Conservation (phyloP, 2,329 filamentous ascomycete genomes). For the Penicillium sp. region DNA sequence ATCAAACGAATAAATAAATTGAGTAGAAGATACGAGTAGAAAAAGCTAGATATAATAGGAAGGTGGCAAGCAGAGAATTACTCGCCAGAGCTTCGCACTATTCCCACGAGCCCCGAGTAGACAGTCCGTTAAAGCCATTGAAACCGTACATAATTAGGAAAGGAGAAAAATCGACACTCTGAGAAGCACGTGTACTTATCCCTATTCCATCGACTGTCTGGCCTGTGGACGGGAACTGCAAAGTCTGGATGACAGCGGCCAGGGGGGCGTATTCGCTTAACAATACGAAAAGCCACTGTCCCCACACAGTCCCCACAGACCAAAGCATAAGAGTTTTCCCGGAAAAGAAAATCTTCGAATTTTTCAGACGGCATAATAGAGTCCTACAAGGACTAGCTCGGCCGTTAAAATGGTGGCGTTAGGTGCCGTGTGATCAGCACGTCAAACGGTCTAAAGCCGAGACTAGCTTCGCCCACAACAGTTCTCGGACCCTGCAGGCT, state of each 20-base stretch:
- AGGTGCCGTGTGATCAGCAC: slow-evolving; percentile 13
- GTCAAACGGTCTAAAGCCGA: slow-evolving; percentile 1
- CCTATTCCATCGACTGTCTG: neutral
- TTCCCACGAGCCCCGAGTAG: neutral
- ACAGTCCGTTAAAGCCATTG: neutral
- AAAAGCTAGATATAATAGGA: neutral
- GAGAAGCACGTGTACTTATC: neutral
- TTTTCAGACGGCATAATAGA: neutral
- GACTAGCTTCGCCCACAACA: slow-evolving; percentile 3
- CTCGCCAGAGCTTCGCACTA: neutral
- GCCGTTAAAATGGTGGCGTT: slow-evolving; percentile 13
- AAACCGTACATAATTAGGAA: neutral
- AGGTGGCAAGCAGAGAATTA: neutral
- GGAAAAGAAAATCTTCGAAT: neutral
- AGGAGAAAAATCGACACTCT: too few relatives aligned
- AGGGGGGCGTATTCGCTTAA: neutral
- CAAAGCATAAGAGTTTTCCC: neutral
- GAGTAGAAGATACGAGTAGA: too few relatives aligned
- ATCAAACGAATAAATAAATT: too few relatives aligned
- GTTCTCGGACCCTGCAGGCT: neutral
- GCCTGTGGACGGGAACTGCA: neutral
- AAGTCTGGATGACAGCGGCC: neutral
- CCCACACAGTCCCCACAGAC: neutral
- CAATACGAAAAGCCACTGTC: neutral
- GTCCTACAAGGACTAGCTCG: neutral